Percentiles rank a stretch among this genome's conserved stretches.
Conservation (phyloP, 2,329 filamentous ascomycete species). For the Paecilomyces formosus region DNA sequence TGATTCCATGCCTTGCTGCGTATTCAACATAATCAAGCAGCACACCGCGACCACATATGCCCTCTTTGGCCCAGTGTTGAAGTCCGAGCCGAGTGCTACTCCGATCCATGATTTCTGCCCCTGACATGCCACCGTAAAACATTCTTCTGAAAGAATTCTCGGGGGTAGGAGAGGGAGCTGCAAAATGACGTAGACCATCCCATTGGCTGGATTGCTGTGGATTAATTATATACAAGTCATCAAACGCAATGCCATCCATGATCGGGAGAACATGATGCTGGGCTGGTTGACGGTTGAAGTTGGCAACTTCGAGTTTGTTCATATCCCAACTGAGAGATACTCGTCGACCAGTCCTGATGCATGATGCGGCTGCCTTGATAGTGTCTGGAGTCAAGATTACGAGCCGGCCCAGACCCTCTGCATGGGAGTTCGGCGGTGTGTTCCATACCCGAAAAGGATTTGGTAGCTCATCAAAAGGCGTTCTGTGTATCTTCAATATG, state of each 20-base stretch:
- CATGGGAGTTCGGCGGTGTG: neutral
- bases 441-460: neutral
- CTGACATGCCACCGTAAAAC: neutral
- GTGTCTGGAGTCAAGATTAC: neutral
- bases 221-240: neutral
- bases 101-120: neutral
- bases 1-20: neutral
- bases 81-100: neutral
- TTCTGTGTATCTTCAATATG: too few species aligned
- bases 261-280: neutral
- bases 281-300: neutral
- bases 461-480: neutral
- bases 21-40: neutral
- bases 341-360: neutral
- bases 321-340: neutral
- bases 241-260: neutral
- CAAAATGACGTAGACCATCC: neutral
- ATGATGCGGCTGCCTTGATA: neutral
- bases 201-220: neutral
- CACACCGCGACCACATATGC: neutral
- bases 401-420: neutral
- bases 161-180: neutral
- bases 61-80: neutral
- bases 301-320: neutral
- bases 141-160: neutral